Evolutionary conservation across 2,329 filamentous ascomycete species (phyloP).

Genomic region (Phoma sp.): DNA sequence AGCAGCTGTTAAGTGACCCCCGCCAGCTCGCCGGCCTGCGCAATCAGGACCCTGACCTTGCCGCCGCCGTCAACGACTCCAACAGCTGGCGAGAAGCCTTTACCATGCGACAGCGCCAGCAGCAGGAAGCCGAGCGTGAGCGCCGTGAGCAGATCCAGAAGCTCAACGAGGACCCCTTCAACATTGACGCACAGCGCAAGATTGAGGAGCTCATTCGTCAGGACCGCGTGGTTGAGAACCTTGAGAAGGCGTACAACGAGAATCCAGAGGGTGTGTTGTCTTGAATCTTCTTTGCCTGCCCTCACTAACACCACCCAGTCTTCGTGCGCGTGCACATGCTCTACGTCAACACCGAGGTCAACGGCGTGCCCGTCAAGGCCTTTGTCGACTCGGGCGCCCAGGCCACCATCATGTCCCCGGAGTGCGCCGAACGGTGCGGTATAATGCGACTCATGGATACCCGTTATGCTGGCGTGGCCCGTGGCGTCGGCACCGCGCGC

Average conservation of each 20-base stretch:
- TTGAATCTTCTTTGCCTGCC: neutral
- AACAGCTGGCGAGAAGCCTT: slow-evolving; percentile 77
- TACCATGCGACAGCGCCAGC: slow-evolving; percentile 69
- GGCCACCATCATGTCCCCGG: slow-evolving; percentile 97
- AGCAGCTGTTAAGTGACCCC: slow-evolving; percentile 83
- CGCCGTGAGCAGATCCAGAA: slow-evolving; percentile 82
- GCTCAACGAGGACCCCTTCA: slow-evolving; percentile 93
- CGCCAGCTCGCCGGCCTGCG: slow-evolving; percentile 73
- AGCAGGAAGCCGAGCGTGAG: slow-evolving; percentile 74
- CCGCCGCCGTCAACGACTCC: slow-evolving; percentile 76
- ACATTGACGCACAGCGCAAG: slow-evolving; percentile 85
- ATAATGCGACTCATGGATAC: slow-evolving; percentile 96
- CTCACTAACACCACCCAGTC: slow-evolving; percentile 60
- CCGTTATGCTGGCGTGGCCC: slow-evolving; percentile 88
- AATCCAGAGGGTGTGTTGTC: slow-evolving; percentile 83
- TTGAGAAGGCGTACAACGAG: slow-evolving; percentile 96
- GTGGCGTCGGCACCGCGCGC: slow-evolving; percentile 90
- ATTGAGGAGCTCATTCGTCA: slow-evolving; percentile 98
- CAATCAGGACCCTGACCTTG: slow-evolving; percentile 76
- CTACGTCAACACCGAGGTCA: slow-evolving; percentile 95
- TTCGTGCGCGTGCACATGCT: slow-evolving; percentile 96
- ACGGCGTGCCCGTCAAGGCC: slow-evolving; percentile 89
- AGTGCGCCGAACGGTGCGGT: slow-evolving; percentile 87
- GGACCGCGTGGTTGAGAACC: slow-evolving; percentile 90
- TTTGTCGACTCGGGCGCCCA: slow-evolving; percentile 97